These are phyloP conservation scores for Ogataea thermomethanolica DNA, from an alignment of 805 yeast species.

Conservation along the genomic window DNA sequence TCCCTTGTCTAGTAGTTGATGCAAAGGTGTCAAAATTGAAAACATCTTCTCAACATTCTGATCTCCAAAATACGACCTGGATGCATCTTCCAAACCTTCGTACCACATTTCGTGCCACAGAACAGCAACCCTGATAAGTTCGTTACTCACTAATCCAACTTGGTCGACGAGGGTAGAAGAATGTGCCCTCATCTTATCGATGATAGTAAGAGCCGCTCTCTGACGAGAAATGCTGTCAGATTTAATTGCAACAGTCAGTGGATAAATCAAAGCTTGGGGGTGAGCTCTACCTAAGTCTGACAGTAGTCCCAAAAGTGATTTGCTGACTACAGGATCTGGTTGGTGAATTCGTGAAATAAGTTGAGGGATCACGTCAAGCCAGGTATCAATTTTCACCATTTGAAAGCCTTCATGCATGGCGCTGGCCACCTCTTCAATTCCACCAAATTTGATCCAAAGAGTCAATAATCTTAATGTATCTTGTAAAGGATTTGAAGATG, in stretches of 20 bases:
- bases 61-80: conserved; percentile 88
- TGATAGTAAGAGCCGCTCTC: conserved; percentile 85
- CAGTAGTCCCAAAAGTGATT: conserved; percentile 72
- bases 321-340: conserved; percentile 80
- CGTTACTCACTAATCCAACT: conserved; percentile 91
- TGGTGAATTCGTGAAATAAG: conserved; percentile 95
- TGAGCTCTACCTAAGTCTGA: conserved; percentile 91
- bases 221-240: conserved; percentile 88
- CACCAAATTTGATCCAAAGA: conserved; percentile 95
- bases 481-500: conserved; percentile 83
- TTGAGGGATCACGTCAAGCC: conserved; percentile 96
- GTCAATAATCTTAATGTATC: conserved; percentile 88
- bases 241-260: conserved; percentile 92
- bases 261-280: conserved; percentile 95
- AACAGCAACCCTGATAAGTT: conserved; percentile 90
- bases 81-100: conserved; percentile 96
- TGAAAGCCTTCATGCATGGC: conserved; percentile 90
- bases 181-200: conserved; percentile 88
- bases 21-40: conserved; percentile 84
- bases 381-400: conserved; percentile 84
- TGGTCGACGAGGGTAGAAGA: conserved; percentile 83
- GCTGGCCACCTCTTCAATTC: conserved; percentile 82
- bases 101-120: conserved; percentile 98
- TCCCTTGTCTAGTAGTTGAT: conserved; percentile 76
- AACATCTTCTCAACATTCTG: conserved; percentile 94